A percentile compares a stretch with the other conserved stretches of the same genome.
Evolutionary conservation across 2,329 filamentous ascomycete genomes (phyloP).

Genomic region (Nigrospora sphaerica): DNA sequence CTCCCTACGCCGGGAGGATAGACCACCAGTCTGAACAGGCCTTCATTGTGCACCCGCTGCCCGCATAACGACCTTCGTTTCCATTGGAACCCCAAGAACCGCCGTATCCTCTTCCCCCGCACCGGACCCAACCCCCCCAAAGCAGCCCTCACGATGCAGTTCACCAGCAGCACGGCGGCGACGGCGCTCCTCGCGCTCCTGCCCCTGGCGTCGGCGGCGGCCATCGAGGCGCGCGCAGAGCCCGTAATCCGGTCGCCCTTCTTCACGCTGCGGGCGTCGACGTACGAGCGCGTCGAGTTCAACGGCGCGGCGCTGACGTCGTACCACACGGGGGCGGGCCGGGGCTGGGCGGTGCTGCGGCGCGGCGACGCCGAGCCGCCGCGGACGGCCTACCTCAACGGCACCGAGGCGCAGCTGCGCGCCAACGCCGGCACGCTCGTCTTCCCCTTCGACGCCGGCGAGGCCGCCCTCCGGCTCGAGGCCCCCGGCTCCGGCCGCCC

Average conservation of each 20-base stretch:
- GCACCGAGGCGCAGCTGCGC: neutral
- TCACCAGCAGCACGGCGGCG: neutral
- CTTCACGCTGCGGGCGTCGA: neutral
- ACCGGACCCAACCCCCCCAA: neutral
- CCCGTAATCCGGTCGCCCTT: neutral
- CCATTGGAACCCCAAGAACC: too few relatives aligned
- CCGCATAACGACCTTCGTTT: too few relatives aligned
- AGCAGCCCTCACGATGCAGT: neutral
- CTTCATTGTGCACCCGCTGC: too few relatives aligned
- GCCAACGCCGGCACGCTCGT: neutral
- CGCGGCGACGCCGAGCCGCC: neutral
- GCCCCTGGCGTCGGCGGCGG: neutral
- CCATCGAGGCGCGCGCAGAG: neutral
- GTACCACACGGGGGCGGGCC: neutral
- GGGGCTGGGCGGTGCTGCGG: neutral
- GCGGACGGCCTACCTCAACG: neutral
- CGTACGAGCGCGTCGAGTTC: neutral
- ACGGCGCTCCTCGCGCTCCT: neutral
- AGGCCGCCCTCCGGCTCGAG: neutral
- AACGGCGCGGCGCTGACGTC: neutral
- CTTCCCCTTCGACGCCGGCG: constrained; percentile 1
- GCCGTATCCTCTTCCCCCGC: too few relatives aligned
- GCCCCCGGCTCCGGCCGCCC: neutral
- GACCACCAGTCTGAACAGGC: too few relatives aligned
- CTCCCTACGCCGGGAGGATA: too few relatives aligned